These are phyloP conservation scores for Hyphodiscus hymeniophilus DNA, from an alignment of 495 filamentous ascomycete genomes.

Conservation along the genomic window DNA sequence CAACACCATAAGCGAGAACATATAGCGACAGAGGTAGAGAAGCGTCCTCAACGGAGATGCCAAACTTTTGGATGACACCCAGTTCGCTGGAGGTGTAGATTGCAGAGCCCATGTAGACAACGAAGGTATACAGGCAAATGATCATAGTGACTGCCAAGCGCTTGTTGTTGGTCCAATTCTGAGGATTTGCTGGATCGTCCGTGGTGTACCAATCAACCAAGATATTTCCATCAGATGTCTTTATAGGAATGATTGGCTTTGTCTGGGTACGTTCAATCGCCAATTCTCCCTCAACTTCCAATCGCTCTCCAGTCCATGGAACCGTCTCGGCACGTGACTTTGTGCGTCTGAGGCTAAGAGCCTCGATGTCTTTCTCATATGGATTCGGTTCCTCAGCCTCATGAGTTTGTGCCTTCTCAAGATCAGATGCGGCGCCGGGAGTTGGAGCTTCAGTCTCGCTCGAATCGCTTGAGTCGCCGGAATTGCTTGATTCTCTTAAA, in stretches of 20 bases:
- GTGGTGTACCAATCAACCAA: constrained; percentile 51
- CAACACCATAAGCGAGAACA: constrained; percentile 52
- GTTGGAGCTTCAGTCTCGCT: background rate
- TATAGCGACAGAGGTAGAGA: constrained; percentile 47
- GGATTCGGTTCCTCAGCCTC: constrained; percentile 33
- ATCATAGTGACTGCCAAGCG: constrained; percentile 37
- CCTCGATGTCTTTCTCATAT: constrained; percentile 50
- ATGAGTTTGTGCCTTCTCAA: constrained; percentile 14
- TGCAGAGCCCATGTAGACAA: constrained; percentile 39
- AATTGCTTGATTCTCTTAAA: background rate
- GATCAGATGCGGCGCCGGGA: background rate
- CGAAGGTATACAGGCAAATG: constrained; percentile 44
- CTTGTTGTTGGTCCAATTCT: constrained; percentile 39
- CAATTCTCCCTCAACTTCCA: constrained; percentile 34
- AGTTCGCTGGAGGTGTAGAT: constrained; percentile 39
- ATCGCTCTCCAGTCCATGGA: constrained; percentile 30
- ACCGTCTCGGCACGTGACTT: constrained; percentile 26
- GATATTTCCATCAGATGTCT: constrained; percentile 37
- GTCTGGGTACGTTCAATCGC: constrained; percentile 37
- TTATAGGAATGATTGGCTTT: constrained; percentile 36
- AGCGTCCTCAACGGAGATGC: constrained; percentile 43
- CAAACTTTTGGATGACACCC: constrained; percentile 39
- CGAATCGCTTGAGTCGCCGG: background rate
- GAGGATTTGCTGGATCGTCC: constrained; percentile 35
- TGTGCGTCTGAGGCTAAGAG: constrained; percentile 30